These are phyloP conservation scores for Ceraceosorus bombacis DNA, from an alignment of 1,284 basidiomycete genomes.

Conservation along the genomic window DNA sequence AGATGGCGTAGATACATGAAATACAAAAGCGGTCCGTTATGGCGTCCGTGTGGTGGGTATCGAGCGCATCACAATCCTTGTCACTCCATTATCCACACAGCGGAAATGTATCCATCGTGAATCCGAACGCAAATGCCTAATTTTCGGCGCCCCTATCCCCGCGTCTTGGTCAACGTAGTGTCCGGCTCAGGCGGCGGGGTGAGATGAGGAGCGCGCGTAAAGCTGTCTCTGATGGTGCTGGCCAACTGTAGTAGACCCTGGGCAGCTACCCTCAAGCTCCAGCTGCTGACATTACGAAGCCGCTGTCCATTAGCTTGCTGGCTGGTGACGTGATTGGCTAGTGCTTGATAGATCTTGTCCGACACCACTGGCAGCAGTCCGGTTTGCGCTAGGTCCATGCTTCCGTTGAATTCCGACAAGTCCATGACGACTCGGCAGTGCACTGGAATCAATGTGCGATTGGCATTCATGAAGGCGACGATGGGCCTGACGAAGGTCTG, in stretches of 20 bases:
- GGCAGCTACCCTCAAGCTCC: conserved; percentile 31
- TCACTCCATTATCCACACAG: too few species aligned
- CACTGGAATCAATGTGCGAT: conserved; percentile 41
- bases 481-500: conserved; percentile 93
- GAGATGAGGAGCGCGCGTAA: neutral
- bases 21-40: too few species aligned
- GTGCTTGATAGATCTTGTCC: conserved; percentile 45
- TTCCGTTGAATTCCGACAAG: conserved; percentile 44
- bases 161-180: too few species aligned
- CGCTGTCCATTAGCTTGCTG: conserved; percentile 38
- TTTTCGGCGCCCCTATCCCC: too few species aligned
- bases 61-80: too few species aligned
- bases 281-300: conserved; percentile 40
- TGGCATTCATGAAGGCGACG: conserved; percentile 75
- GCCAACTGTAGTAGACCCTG: conserved; percentile 23
- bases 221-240: conserved; percentile 2
- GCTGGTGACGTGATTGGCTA: conserved; percentile 43
- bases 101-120: too few species aligned
- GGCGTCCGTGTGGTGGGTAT: too few species aligned
- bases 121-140: too few species aligned
- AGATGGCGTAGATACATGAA: too few species aligned
- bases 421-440: conserved; percentile 45
- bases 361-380: conserved; percentile 42
- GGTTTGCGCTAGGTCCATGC: conserved; percentile 45
- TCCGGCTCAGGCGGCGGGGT: too few species aligned